Percentiles rank a stretch among this genome's conserved stretches.
Conservation (phyloP, 108 stramenopile species). For the Cyclostephanos invisitatus region DNA sequence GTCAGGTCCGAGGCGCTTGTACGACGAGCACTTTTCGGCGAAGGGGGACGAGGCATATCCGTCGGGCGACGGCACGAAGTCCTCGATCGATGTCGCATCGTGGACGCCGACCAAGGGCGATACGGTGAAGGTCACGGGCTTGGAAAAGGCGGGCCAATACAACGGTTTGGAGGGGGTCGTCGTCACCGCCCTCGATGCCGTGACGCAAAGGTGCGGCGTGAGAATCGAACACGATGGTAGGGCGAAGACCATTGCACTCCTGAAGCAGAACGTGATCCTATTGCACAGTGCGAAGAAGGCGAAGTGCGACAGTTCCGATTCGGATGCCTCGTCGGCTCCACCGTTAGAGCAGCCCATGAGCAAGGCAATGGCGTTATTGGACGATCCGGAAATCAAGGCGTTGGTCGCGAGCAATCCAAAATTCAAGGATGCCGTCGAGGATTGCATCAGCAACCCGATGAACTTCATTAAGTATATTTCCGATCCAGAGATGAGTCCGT, state of each 20-base stretch:
- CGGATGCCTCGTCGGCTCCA: neutral
- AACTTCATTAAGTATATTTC: slow-evolving; percentile 46
- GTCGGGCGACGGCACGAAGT: slow-evolving; percentile 2
- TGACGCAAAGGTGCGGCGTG: slow-evolving; percentile 41
- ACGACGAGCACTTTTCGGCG: slow-evolving; percentile 23
- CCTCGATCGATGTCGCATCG: neutral
- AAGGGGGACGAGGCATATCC: neutral
- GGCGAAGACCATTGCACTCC: slow-evolving; percentile 38
- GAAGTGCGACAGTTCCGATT: slow-evolving; percentile 1
- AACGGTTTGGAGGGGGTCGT: slow-evolving; percentile 42
- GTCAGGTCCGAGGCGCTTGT: slow-evolving; percentile 33
- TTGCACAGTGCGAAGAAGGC: slow-evolving; percentile 42
- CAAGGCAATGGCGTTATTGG: slow-evolving; percentile 34
- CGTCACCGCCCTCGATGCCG: slow-evolving; percentile 31
- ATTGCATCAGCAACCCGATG: slow-evolving; percentile 44
- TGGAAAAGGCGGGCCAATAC: slow-evolving; percentile 44
- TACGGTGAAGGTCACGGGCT: slow-evolving; percentile 18
- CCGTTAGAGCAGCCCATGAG: slow-evolving; percentile 13
- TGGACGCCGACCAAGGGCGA: slow-evolving; percentile 45
- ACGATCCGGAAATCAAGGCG: slow-evolving; percentile 45
- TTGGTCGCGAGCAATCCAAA: slow-evolving; percentile 43
- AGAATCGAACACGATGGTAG: slow-evolving; percentile 39
- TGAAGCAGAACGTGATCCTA: slow-evolving; percentile 29
- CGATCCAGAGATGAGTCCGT: slow-evolving; percentile 51
- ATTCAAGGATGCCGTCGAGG: slow-evolving; percentile 47